Evolutionary conservation across 768 basidiomycete species (phyloP).

Genomic region (Collybia sordida): DNA sequence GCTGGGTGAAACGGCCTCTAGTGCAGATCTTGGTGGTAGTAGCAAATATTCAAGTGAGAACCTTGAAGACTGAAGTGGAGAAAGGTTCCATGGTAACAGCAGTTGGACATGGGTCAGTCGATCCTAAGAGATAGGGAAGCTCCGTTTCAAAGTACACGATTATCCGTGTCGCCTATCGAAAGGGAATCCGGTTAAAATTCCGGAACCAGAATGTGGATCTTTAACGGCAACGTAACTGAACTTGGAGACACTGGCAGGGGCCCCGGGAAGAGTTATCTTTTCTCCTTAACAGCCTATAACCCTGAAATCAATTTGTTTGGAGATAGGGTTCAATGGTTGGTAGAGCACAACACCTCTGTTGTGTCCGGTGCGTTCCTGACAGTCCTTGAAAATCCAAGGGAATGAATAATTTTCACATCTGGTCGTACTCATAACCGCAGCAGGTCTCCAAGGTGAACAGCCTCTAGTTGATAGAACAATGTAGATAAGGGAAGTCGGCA

Average conservation of each 20-base stretch:
- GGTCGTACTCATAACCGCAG: constrained; percentile 79
- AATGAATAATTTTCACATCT: constrained; percentile 68
- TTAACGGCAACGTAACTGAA: constrained; percentile 71
- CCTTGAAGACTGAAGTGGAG: constrained; percentile 88
- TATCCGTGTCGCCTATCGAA: constrained; percentile 35
- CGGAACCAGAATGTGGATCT: constrained; percentile 73
- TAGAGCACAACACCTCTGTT: constrained; percentile 70
- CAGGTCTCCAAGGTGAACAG: constrained; percentile 82
- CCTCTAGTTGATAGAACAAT: constrained; percentile 81
- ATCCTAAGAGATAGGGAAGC: constrained; percentile 52
- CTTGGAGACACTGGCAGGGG: constrained; percentile 61
- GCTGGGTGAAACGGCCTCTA: constrained; percentile 43
- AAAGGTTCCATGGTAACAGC: constrained; percentile 87
- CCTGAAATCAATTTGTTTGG: constrained; percentile 75
- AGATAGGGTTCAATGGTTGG: constrained; percentile 72
- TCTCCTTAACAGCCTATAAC: constrained; percentile 72
- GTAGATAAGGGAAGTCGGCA: constrained; percentile 79
- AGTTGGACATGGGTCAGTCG: constrained; percentile 84
- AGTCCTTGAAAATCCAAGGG: constrained; percentile 76
- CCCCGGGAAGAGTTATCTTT: constrained; percentile 80
- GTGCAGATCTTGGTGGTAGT: constrained; percentile 89
- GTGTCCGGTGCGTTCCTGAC: constrained; percentile 71
- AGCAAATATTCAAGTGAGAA: constrained; percentile 87
- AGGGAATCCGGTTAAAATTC: constrained; percentile 71
- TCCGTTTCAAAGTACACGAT: constrained; percentile 69